Conservation (phyloP, 352 stramenopile species). For the Pythium phragmiticola region DNA sequence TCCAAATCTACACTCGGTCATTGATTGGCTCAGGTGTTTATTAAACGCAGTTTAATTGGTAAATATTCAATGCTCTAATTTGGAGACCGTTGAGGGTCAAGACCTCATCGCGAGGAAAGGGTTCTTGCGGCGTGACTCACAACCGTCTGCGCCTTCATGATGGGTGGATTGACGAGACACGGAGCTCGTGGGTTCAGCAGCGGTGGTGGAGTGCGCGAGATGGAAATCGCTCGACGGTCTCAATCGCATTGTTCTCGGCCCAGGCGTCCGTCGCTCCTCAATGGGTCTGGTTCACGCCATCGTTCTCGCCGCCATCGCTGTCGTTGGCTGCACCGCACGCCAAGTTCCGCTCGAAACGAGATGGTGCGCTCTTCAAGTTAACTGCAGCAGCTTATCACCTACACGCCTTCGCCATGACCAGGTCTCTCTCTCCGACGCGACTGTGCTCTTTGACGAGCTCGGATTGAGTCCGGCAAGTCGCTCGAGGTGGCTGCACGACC, state of each 20-base stretch:
- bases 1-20: not conserved
- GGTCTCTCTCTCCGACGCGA: not conserved
- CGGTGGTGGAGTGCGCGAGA: not conserved
- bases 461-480: constrained; percentile 23
- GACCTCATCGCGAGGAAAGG: not conserved
- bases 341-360: not conserved
- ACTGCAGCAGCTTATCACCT: not conserved
- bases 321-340: not conserved
- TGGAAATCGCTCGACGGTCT: not conserved
- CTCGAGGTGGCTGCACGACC: constrained; percentile 32
- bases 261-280: not conserved
- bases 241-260: too few species aligned
- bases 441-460: constrained; percentile 3
- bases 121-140: not conserved
- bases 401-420: not conserved
- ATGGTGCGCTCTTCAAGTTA: constrained; percentile 9
- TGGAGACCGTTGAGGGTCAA: not conserved
- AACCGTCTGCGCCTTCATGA: not conserved
- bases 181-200: not conserved
- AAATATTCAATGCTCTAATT: not conserved
- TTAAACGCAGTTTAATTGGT: not conserved
- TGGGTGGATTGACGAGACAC: constrained; percentile 14
- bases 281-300: not conserved
- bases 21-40: constrained; percentile 1
- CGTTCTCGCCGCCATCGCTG: not conserved